Conservation (phyloP, 75 land plant species). For the Sequoia sempervirens region DNA sequence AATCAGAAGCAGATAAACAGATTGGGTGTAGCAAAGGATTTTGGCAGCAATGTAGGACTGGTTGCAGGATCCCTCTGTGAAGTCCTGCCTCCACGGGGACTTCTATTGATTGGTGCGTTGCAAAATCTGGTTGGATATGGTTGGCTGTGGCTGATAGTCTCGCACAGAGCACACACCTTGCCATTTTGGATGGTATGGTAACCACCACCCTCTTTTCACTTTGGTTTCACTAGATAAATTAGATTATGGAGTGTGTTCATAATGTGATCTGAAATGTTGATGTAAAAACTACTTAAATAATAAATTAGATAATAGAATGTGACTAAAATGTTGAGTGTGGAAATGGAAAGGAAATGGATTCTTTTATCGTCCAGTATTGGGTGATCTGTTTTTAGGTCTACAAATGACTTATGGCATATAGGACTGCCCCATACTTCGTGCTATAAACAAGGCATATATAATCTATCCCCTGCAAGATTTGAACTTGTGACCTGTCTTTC, state of each 20-base stretch:
- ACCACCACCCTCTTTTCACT: neutral
- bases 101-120: conserved; percentile 64
- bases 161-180: conserved; percentile 34
- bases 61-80: conserved; percentile 73
- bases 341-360: too few species aligned
- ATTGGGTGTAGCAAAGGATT: conserved; percentile 90
- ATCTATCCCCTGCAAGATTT: too few species aligned
- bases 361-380: too few species aligned
- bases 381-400: too few species aligned
- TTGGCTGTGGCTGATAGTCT: conserved; percentile 84
- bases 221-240: neutral
- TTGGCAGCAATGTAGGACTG: conserved; percentile 87
- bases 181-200: conserved; percentile 75
- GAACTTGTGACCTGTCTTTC: too few species aligned
- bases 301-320: too few species aligned
- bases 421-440: too few species aligned
- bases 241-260: neutral
- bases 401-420: too few species aligned
- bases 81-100: conserved; percentile 76
- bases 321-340: too few species aligned
- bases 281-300: too few species aligned
- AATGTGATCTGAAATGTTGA: too few species aligned
- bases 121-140: conserved; percentile 90
- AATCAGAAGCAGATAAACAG: conserved; percentile 79
- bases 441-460: too few species aligned